phyloP scores from a whole-genome alignment of 2,329 filamentous ascomycete genomes.

The Sclerotinia glacialis region DNA sequence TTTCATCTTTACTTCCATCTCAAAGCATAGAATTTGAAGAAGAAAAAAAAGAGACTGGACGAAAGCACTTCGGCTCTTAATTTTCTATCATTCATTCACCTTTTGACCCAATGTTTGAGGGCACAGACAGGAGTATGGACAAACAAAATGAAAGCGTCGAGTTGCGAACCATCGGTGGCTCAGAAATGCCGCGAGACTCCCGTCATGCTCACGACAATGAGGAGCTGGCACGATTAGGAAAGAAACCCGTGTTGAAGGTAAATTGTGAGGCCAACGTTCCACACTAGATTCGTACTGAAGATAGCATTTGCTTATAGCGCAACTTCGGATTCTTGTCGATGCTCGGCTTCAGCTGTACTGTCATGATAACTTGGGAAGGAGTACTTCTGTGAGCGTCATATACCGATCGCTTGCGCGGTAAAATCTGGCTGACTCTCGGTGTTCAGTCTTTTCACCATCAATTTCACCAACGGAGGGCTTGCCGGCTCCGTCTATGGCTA shows the following conservation, averaged over 20 bases:
- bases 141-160: slow-evolving; percentile 8
- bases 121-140: not conserved
- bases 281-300: not conserved
- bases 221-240: slow-evolving; percentile 6
- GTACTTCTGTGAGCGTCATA: slow-evolving; percentile 3
- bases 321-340: slow-evolving; percentile 44
- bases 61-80: not conserved
- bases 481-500: slow-evolving; percentile 44
- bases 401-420: not conserved
- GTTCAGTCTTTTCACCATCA: slow-evolving; percentile 10
- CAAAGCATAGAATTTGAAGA: no score
- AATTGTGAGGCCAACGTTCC: not conserved
- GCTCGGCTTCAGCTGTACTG: slow-evolving; percentile 44
- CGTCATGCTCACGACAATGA: not conserved
- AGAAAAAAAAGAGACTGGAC: not conserved
- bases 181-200: slow-evolving; percentile 6
- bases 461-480: slow-evolving; percentile 8
- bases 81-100: not conserved
- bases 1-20: no score
- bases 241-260: slow-evolving; percentile 14
- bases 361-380: slow-evolving; percentile 45
- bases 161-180: not conserved
- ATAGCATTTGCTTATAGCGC: slow-evolving; percentile 29
- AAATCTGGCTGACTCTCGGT: not conserved
- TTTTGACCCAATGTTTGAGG: not conserved